Base-by-base conservation (phyloP, 345 rosid species). In the Psidium guajava region DNA sequence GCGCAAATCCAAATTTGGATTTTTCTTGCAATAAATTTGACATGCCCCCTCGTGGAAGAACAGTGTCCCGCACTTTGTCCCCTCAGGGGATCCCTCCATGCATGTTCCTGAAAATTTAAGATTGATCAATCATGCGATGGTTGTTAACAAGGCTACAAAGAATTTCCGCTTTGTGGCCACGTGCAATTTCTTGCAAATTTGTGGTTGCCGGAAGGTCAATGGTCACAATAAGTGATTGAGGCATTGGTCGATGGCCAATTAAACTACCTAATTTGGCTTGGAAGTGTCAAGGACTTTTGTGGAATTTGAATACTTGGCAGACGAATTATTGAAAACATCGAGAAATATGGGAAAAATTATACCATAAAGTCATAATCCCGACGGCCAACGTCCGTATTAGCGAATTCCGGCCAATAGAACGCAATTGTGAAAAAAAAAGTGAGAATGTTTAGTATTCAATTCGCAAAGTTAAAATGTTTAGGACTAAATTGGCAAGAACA, bases 151-250 rank as follows among this genome's bases (percentile, higher is more conserved):
- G 77, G 47, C 24, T 1, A 18, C 47, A 18, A 69, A 36, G 13
- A 36, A 36, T 36, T 32, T 32, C 40, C 0, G 7, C 9, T 47
- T 32, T 0, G 13, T 32, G 2, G 25, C 6, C 20, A 32, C 9
- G 13, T 69, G 47, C 40, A 8, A 12, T 52, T 64, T 28, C 7
- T 69, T 32, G 47, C 24, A 8, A 69, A 69, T 24, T 18, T 16
- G 47, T 6, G 47, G 40, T 69, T 0, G 25, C 3, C 1, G 10
- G 47, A 69, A 69, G 36, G 25, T 36, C 47, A 18, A 69, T 69
- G 2, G 21, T 69, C 36, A 32, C 21, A 8, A 32, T 5, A 1
- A 69, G 6, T 1, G 25, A 32, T 8, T 36, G 0, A 18, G 20
- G 8, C 18, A 69, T 32, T 18, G 42, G 0, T 32, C 0, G 12